Conservation (phyloP, 176 grass and related monocot species). For the Rhipidocladum racemiflorum region DNA sequence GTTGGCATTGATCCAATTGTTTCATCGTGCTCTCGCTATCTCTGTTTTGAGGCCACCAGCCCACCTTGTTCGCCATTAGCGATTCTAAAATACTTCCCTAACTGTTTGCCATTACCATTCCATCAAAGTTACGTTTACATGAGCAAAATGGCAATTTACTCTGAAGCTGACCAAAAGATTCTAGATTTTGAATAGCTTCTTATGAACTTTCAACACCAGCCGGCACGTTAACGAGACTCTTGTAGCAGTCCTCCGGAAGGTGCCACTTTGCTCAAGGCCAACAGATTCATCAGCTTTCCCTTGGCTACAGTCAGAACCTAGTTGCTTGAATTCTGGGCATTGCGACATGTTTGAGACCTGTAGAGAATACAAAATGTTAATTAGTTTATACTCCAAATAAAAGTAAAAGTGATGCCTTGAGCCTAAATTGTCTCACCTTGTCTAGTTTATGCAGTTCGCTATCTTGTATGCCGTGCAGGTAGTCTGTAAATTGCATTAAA, state of each 20-base stretch:
- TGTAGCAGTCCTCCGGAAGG: constrained; percentile 39
- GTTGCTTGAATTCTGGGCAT: constrained; percentile 49
- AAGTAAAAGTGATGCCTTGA: neutral
- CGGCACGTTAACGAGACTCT: constrained; percentile 87
- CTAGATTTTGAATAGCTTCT: constrained; percentile 78
- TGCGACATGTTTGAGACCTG: constrained; percentile 59
- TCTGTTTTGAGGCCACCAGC: too few relatives aligned
- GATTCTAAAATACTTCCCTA: neutral
- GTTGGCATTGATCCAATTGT: too few relatives aligned
- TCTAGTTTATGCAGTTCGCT: constrained; percentile 56
- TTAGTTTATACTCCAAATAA: neutral
- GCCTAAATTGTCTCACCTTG: constrained; percentile 47
- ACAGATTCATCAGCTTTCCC: constrained; percentile 12
- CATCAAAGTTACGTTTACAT: neutral
- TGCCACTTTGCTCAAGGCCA: constrained; percentile 36
- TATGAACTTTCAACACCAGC: constrained; percentile 82
- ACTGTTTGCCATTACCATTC: neutral
- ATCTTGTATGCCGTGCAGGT: constrained; percentile 88
- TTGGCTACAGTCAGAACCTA: neutral
- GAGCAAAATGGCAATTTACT: neutral
- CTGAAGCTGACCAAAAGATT: neutral
- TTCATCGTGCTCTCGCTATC: too few relatives aligned
- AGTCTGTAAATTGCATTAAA: constrained; percentile 46
- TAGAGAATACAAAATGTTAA: neutral
- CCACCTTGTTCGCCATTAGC: too few relatives aligned